Evolutionary conservation across 352 stramenopile genomes (phyloP).

Genomic region (Saprolegnia diclina): DNA sequence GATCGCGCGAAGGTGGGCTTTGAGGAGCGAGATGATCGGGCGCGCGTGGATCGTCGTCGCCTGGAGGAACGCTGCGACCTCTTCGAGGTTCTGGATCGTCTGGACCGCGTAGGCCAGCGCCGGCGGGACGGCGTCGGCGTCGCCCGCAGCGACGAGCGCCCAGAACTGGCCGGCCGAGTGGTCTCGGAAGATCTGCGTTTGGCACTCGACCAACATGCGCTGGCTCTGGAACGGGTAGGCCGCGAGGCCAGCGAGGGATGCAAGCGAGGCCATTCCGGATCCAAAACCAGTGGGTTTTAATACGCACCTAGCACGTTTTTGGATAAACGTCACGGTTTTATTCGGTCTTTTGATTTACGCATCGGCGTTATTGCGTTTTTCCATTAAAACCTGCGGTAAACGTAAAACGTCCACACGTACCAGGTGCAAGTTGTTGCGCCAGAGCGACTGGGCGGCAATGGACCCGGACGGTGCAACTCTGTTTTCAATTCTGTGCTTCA

Average conservation of each 20-base stretch:
- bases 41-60: slow-evolving; percentile 1
- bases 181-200: slow-evolving; percentile 24
- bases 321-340: no score
- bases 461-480: no score
- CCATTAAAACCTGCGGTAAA: no score
- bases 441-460: no score
- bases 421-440: no score
- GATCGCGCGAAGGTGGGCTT: slow-evolving; percentile 24
- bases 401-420: no score
- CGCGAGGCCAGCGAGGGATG: background rate
- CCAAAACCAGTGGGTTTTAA: background rate
- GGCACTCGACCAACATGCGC: slow-evolving; percentile 21
- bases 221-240: slow-evolving; percentile 26
- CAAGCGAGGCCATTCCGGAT: slow-evolving; percentile 3
- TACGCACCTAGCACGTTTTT: no score
- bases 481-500: no score
- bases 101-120: slow-evolving; percentile 18
- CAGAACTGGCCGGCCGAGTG: slow-evolving; percentile 20
- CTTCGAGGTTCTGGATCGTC: slow-evolving; percentile 18
- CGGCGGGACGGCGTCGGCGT: background rate
- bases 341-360: no score
- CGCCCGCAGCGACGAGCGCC: background rate
- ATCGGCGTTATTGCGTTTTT: no score
- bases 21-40: slow-evolving; percentile 20
- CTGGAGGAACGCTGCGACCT: slow-evolving; percentile 12